These are phyloP conservation scores for Yamagishiella unicocca DNA, from an alignment of 139 green algal species.

Conservation along the genomic window DNA sequence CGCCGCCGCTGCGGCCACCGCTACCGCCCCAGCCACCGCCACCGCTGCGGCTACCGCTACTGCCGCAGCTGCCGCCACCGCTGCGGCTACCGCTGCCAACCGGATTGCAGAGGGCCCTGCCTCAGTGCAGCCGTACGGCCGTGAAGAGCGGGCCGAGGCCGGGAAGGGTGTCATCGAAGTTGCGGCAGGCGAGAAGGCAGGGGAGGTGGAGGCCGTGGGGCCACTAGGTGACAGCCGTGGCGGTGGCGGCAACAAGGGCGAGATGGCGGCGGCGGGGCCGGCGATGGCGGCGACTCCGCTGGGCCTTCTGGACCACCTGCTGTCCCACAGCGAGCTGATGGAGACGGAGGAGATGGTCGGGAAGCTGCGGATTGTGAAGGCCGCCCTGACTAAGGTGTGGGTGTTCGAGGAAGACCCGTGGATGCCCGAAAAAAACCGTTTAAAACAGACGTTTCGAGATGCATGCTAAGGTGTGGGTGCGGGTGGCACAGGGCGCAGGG, in stretches of 20 bases:
- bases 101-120: too few relatives aligned
- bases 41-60: too few relatives aligned
- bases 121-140: too few relatives aligned
- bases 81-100: too few relatives aligned
- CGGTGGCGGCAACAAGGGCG: background rate
- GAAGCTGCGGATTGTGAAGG: slow-evolving; percentile 38
- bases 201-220: background rate
- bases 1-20: background rate
- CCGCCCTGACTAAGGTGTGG: background rate
- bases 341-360: slow-evolving; percentile 33
- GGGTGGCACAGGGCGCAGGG: background rate
- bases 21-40: background rate
- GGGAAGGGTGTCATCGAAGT: too few relatives aligned
- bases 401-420: too few relatives aligned
- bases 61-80: background rate
- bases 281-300: background rate
- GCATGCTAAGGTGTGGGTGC: too few relatives aligned
- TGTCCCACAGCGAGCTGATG: background rate
- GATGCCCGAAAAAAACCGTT: too few relatives aligned
- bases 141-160: too few relatives aligned
- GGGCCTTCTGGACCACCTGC: slow-evolving; percentile 25
- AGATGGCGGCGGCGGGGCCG: background rate
- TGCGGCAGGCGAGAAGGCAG: background rate
- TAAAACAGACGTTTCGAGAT: too few relatives aligned
- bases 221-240: background rate